These are phyloP conservation scores for Cryphonectria carpinicola DNA, from an alignment of 2,329 filamentous ascomycete species.

Conservation along the genomic window DNA sequence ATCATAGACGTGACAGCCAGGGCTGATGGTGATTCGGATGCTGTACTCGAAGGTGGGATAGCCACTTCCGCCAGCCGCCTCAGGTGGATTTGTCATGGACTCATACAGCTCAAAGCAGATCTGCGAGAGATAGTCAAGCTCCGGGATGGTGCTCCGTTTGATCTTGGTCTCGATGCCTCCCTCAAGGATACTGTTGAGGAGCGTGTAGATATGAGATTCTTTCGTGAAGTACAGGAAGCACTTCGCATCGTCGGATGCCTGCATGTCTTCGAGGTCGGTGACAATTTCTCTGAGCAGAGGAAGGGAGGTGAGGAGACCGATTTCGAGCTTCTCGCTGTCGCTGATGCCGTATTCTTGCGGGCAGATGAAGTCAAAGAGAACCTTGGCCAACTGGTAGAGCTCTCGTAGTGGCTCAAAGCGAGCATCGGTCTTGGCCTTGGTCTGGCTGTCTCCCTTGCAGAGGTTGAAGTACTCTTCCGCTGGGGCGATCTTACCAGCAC, in stretches of 20 bases:
- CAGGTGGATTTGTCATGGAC: conserved; percentile 72
- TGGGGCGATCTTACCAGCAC: conserved; percentile 58
- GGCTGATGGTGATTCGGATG: conserved; percentile 94
- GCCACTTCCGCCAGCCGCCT: conserved; percentile 50
- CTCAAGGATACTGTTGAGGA: conserved; percentile 96
- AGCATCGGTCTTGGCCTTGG: conserved; percentile 79
- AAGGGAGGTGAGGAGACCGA: conserved; percentile 89
- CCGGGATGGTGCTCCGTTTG: conserved; percentile 89
- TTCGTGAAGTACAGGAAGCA: conserved; percentile 99
- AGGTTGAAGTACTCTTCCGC: conserved; percentile 86
- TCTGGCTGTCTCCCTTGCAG: conserved; percentile 75
- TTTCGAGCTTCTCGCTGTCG: conserved; percentile 96
- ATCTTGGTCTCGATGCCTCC: conserved; percentile 98
- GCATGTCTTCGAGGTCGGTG: conserved; percentile 93
- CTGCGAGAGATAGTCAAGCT: conserved; percentile 95
- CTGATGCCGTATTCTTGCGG: conserved; percentile 98
- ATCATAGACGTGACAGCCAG: conserved; percentile 95
- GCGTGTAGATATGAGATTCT: conserved; percentile 97
- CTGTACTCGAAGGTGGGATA: conserved; percentile 86
- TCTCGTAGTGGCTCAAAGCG: conserved; percentile 88
- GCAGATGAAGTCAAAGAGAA: conserved; percentile 97
- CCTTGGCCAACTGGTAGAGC: conserved; percentile 90
- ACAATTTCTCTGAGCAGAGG: conserved; percentile 96
- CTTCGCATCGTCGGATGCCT: conserved; percentile 91
- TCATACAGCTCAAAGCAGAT: conserved; percentile 99